phyloP scores from a whole-genome alignment of 2,329 filamentous ascomycete species.

The Myrmaecium sp. region DNA sequence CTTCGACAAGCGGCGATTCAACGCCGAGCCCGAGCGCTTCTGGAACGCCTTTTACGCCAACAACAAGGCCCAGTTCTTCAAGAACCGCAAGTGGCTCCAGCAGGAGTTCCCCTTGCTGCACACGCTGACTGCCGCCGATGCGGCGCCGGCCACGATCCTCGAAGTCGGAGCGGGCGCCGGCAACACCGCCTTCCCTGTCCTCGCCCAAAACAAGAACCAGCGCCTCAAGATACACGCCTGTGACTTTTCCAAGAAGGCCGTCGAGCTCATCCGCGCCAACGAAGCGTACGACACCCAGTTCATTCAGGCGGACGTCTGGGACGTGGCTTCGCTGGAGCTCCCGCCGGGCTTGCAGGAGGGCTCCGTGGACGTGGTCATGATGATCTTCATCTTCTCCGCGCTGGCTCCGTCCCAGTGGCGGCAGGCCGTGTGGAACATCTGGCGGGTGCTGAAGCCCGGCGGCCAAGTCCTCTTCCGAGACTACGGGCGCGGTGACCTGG shows the following conservation, averaged over 20 bases:
- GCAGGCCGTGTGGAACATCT: slow-evolving; percentile 64
- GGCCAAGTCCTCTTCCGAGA: slow-evolving; percentile 92
- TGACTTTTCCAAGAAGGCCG: slow-evolving; percentile 89
- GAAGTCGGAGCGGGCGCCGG: slow-evolving; percentile 93
- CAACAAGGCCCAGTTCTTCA: slow-evolving; percentile 96
- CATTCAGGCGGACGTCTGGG: slow-evolving; percentile 90
- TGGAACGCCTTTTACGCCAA: slow-evolving; percentile 99
- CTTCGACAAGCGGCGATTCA: slow-evolving; percentile 86
- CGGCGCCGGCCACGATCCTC: slow-evolving; percentile 54
- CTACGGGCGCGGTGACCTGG: slow-evolving; percentile 87
- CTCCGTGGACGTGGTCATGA: slow-evolving; percentile 78
- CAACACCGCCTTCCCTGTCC: slow-evolving; percentile 86
- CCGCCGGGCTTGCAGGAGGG: slow-evolving; percentile 61
- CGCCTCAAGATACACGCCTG: slow-evolving; percentile 76
- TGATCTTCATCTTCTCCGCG: slow-evolving; percentile 97
- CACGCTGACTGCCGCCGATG: slow-evolving; percentile 52
- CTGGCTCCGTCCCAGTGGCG: slow-evolving; percentile 73
- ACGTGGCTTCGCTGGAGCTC: slow-evolving; percentile 48
- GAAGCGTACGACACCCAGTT: slow-evolving; percentile 53
- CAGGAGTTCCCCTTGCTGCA: slow-evolving; percentile 89
- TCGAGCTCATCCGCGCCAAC: slow-evolving; percentile 76
- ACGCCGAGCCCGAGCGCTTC: slow-evolving; percentile 80
- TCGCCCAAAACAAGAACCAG: slow-evolving; percentile 69
- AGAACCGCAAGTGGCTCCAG: slow-evolving; percentile 90
- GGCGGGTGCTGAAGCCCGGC: slow-evolving; percentile 71